A percentile compares a stretch with the other conserved stretches of the same genome.
Evolutionary conservation across 257 asterid genomes (phyloP).

Genomic region (Solanum paucissectum): DNA sequence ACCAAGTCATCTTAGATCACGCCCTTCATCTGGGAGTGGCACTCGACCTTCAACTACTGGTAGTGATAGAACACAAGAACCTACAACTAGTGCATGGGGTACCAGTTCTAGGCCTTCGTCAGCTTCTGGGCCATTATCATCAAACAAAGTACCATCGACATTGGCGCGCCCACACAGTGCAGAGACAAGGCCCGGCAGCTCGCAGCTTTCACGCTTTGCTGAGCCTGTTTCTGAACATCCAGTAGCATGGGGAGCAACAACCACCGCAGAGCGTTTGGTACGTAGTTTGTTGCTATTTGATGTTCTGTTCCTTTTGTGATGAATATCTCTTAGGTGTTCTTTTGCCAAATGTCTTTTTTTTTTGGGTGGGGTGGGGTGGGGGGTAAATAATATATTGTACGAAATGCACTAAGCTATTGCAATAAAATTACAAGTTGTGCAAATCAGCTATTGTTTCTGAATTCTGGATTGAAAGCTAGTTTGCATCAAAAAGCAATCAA

Average conservation of each 20-base stretch:
- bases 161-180: conserved; percentile 85
- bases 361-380: not conserved
- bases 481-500: not conserved
- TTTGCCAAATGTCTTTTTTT: not conserved
- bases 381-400: not conserved
- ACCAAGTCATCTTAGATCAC: conserved; percentile 60
- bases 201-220: conserved; percentile 85
- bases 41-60: conserved; percentile 92
- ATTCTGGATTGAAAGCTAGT: not conserved
- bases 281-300: not conserved
- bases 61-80: conserved; percentile 67
- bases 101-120: conserved; percentile 91
- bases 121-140: conserved; percentile 76
- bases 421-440: not conserved
- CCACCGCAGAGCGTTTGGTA: conserved; percentile 69
- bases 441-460: not conserved
- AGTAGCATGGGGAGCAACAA: conserved; percentile 48
- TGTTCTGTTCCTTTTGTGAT: not conserved
- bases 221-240: conserved; percentile 55
- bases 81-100: conserved; percentile 58
- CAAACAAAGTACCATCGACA: conserved; percentile 58
- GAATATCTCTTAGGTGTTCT: not conserved
- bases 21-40: conserved; percentile 92
- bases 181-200: conserved; percentile 88
- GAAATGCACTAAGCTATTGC: not conserved